Percentiles rank a stretch among this genome's conserved stretches.
phyloP scores from a whole-genome alignment of 805 yeast species.

The Kuraishia capsulata region DNA sequence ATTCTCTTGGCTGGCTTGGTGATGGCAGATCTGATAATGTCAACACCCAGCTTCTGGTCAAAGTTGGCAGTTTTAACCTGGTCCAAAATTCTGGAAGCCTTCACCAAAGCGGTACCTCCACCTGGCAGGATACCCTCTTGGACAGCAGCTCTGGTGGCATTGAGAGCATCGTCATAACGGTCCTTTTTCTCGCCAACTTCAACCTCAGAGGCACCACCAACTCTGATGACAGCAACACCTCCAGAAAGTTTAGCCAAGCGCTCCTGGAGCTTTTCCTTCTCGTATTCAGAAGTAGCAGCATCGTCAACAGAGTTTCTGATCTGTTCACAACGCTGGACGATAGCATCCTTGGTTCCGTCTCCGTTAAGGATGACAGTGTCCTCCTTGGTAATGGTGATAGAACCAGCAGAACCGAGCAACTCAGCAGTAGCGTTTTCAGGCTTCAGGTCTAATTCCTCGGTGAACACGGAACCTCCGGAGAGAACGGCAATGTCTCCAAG shows the following conservation, averaged over 20 bases:
- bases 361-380: constrained; percentile 94
- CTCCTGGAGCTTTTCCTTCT: constrained; percentile 94
- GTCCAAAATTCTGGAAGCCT: constrained; percentile 76
- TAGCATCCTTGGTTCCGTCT: constrained; percentile 74
- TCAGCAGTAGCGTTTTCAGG: constrained; percentile 92
- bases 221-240: constrained; percentile 97
- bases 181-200: constrained; percentile 99
- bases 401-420: constrained; percentile 83
- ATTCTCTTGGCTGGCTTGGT: constrained; percentile 93
- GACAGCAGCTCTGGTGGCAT: constrained; percentile 98
- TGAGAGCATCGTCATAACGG: constrained; percentile 95
- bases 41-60: constrained; percentile 94
- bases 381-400: constrained; percentile 88
- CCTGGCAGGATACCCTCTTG: constrained; percentile 99
- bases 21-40: constrained; percentile 86
- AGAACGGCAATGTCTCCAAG: constrained; percentile 92
- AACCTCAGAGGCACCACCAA: constrained; percentile 94
- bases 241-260: constrained; percentile 95
- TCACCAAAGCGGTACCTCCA: constrained; percentile 96
- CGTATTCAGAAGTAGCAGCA: constrained; percentile 76
- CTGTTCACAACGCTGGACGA: constrained; percentile 85
- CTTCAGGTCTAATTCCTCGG: constrained; percentile 91
- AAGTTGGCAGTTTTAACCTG: constrained; percentile 73
- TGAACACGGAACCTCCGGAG: constrained; percentile 86
- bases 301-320: constrained; percentile 77